phyloP scores from a whole-genome alignment of 2,329 filamentous ascomycete genomes.

The Elsinoe necatrix region DNA sequence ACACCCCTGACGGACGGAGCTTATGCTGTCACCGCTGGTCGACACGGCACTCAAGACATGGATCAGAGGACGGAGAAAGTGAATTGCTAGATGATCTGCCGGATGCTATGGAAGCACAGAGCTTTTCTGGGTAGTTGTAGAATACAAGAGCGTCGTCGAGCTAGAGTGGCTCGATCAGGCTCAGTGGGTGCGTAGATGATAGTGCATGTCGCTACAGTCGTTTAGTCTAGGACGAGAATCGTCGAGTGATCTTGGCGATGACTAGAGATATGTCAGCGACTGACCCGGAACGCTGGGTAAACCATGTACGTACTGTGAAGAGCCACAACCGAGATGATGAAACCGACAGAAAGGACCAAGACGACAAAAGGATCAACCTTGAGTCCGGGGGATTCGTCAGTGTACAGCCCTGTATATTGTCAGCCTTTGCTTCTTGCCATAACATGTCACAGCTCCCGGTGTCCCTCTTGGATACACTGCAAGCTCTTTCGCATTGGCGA shows the following conservation, averaged over 20 bases:
- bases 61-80: background rate
- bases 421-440: conserved; percentile 21
- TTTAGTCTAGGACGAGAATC: conserved; percentile 54
- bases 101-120: conserved; percentile 7
- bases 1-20: too few relatives aligned
- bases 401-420: conserved; percentile 70
- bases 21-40: too few relatives aligned
- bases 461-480: background rate
- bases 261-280: conserved; percentile 45
- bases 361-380: conserved; percentile 98
- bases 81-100: conserved; percentile 2
- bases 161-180: background rate
- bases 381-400: conserved; percentile 91
- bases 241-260: conserved; percentile 89
- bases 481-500: too few relatives aligned
- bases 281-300: too few relatives aligned
- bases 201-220: background rate
- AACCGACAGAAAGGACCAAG: conserved; percentile 88
- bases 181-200: background rate
- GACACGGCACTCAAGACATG: too few relatives aligned
- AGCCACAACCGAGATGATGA: conserved; percentile 97
- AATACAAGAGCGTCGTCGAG: background rate
- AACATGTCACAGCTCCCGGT: background rate
- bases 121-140: conserved; percentile 13
- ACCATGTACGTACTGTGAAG: conserved; percentile 77